Evolutionary conservation across 1,284 basidiomycete genomes (phyloP).

Genomic region (Entoloma clypeatum): DNA sequence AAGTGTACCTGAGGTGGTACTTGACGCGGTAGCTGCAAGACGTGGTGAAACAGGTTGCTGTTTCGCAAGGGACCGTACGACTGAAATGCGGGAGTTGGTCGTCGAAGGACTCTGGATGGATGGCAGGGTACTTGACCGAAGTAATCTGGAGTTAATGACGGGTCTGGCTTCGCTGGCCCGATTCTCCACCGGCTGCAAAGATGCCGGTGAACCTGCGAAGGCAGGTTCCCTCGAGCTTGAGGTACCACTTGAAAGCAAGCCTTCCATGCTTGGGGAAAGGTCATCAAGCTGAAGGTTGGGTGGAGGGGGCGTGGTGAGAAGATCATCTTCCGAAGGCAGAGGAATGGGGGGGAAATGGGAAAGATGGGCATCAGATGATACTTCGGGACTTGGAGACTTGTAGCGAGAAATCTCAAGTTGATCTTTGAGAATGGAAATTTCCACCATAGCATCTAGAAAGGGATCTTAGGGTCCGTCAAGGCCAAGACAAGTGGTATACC

Average conservation of each 20-base stretch:
- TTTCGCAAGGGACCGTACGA: conserved; percentile 39
- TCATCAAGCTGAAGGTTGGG: conserved; percentile 61
- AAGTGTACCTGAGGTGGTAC: conserved; percentile 40
- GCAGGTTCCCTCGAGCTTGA: conserved; percentile 35
- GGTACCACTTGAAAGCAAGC: conserved; percentile 28
- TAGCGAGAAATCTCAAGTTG: conserved; percentile 46
- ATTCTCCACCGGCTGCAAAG: conserved; percentile 50
- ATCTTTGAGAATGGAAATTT: conserved; percentile 79
- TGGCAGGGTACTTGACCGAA: conserved; percentile 58
- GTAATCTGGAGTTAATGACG: conserved; percentile 41
- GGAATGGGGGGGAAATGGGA: conserved; percentile 23
- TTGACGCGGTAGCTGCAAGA: conserved; percentile 41
- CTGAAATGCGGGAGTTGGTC: conserved; percentile 42
- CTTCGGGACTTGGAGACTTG: conserved; percentile 13
- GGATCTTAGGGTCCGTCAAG: conserved; percentile 17
- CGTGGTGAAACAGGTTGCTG: conserved; percentile 42
- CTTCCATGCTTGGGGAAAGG: conserved; percentile 46
- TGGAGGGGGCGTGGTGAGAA: conserved; percentile 54
- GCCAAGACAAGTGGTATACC: conserved; percentile 47
- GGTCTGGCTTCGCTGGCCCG: conserved; percentile 43
- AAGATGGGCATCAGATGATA: conserved; percentile 19
- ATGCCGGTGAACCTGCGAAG: conserved; percentile 39
- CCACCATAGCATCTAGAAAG: conserved; percentile 74
- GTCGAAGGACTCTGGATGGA: conserved; percentile 44
- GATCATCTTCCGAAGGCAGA: conserved; percentile 45